Percentiles rank a stretch among this genome's conserved stretches.
These are phyloP conservation scores for Geotrichum histeridarum DNA, from an alignment of 1,139 yeast genomes.

Conservation along the genomic window DNA sequence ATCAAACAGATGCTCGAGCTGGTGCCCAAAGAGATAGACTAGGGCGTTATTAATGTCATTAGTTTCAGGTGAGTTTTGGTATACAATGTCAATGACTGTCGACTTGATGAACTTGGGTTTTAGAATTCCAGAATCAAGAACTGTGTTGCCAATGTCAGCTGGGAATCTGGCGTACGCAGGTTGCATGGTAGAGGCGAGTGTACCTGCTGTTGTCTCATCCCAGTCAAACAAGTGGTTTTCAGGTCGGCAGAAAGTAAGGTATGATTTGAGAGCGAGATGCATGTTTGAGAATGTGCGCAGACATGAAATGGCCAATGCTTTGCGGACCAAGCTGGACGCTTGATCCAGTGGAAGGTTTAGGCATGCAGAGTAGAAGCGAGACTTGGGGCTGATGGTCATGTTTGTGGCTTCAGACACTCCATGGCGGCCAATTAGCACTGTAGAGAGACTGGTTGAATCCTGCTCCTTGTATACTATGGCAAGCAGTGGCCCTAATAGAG, in stretches of 20 bases:
- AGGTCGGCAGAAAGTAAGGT: constrained; percentile 12
- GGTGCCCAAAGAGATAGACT: constrained; percentile 74
- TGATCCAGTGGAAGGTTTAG: constrained; percentile 54
- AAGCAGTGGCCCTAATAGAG: constrained; percentile 35
- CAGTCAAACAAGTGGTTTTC: constrained; percentile 26
- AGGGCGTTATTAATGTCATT: constrained; percentile 68
- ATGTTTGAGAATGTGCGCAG: constrained; percentile 63
- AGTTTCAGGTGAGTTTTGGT: constrained; percentile 48
- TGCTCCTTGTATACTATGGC: constrained; percentile 33
- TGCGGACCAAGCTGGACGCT: constrained; percentile 56
- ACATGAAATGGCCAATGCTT: constrained; percentile 69
- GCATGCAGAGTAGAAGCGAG: constrained; percentile 76
- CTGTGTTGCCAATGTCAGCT: constrained; percentile 49
- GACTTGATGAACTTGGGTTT: constrained; percentile 54
- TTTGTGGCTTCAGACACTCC: constrained; percentile 63
- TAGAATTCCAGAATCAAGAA: constrained; percentile 53
- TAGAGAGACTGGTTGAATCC: constrained; percentile 39
- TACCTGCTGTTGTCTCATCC: constrained; percentile 82
- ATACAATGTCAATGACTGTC: constrained; percentile 65
- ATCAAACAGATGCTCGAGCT: constrained; percentile 81
- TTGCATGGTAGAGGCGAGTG: constrained; percentile 56
- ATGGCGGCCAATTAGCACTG: constrained; percentile 60
- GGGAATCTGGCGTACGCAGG: constrained; percentile 51
- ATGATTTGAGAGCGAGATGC: constrained; percentile 30
- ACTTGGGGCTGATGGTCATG: constrained; percentile 54